Evolutionary conservation across 805 yeast genomes (phyloP).

Genomic region (Saturnispora serradocipensis): DNA sequence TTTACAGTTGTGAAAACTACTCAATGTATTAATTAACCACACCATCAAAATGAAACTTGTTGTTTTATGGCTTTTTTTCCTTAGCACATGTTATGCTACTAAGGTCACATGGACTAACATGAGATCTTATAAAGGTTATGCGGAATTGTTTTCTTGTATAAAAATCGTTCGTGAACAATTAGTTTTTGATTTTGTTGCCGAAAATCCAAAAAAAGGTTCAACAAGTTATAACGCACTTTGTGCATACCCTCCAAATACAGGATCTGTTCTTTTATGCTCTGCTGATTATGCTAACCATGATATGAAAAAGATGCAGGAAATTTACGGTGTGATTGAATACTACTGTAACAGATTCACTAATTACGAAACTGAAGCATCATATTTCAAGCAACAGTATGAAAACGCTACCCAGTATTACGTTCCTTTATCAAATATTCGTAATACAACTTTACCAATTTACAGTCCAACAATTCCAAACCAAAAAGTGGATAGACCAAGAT

Average conservation of each 20-base stretch:
- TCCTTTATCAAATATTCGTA: not conserved
- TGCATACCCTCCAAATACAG: slow-evolving; percentile 16
- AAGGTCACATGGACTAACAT: not conserved
- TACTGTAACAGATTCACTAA: not conserved
- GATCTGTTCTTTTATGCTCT: slow-evolving; percentile 13
- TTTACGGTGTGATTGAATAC: not conserved
- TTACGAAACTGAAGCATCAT: not conserved
- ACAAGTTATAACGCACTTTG: slow-evolving; percentile 7
- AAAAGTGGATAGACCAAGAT: not conserved
- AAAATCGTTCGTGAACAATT: not conserved
- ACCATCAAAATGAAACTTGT: not conserved
- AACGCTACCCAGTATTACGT: slow-evolving; percentile 20
- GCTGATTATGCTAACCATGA: slow-evolving; percentile 4
- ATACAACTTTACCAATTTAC: not conserved
- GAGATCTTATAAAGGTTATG: not conserved
- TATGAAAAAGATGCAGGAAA: not conserved
- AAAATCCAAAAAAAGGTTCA: not conserved
- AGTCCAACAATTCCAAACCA: not conserved
- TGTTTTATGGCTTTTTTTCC: not conserved
- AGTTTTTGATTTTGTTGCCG: not conserved
- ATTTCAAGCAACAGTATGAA: slow-evolving; percentile 17
- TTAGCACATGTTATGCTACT: not conserved
- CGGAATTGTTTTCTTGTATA: not conserved
- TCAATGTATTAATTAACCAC: not conserved
- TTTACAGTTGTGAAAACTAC: not conserved